Evolutionary conservation across 2,329 filamentous ascomycete species (phyloP).

Genomic region (Dothiorella sarmentorum): DNA sequence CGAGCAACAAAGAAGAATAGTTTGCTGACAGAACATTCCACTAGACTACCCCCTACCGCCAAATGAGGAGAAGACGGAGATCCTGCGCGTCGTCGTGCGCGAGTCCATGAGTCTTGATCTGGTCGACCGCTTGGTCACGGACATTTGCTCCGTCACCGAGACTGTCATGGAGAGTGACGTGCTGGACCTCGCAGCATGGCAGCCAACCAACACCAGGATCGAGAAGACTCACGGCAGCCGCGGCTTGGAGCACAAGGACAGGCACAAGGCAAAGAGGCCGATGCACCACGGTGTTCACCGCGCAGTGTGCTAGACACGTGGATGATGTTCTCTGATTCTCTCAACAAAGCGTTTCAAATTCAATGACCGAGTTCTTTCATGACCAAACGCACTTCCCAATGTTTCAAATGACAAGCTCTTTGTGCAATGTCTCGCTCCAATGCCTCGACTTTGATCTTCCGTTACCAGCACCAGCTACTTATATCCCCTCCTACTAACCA

Average conservation of each 20-base stretch:
- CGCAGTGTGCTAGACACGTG: conserved; percentile 36
- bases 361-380: background rate
- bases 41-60: conserved; percentile 63
- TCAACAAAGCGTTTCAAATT: background rate
- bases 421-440: background rate
- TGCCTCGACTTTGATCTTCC: background rate
- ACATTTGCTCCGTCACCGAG: conserved; percentile 61
- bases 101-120: conserved; percentile 68
- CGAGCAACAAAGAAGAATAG: background rate
- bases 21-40: background rate
- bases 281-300: conserved; percentile 44
- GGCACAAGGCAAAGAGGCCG: conserved; percentile 38
- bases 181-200: conserved; percentile 49
- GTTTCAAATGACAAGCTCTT: background rate
- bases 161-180: conserved; percentile 54
- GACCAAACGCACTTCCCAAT: background rate
- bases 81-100: conserved; percentile 63
- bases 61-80: conserved; percentile 59
- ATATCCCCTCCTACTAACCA: no score
- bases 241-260: conserved; percentile 32
- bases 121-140: conserved; percentile 59
- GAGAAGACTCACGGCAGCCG: conserved; percentile 36
- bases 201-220: conserved; percentile 31
- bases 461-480: background rate
- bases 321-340: background rate